phyloP scores from a whole-genome alignment of 176 grass and related monocot genomes.

The Eremochloa ophiuroides region DNA sequence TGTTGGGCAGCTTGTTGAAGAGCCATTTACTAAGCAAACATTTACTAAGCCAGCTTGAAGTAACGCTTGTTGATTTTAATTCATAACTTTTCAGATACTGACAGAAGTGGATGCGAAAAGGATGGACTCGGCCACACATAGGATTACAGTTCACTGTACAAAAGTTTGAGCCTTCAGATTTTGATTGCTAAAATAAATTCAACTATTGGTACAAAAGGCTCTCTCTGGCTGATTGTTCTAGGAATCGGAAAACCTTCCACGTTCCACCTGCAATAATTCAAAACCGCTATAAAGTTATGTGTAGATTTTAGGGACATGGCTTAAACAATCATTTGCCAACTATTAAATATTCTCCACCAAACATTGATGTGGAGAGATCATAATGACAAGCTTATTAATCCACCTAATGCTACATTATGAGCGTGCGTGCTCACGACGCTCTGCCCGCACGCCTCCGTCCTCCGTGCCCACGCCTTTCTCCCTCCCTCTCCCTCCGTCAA shows the following conservation, averaged over 20 bases:
- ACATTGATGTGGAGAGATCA: background rate
- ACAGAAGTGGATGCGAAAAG: background rate
- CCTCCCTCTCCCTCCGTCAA: no score
- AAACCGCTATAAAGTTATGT: background rate
- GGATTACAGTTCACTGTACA: background rate
- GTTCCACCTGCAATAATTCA: background rate
- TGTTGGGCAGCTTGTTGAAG: no score
- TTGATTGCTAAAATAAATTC: background rate
- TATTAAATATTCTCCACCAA: background rate
- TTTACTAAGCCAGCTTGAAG: no score
- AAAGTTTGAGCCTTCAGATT: background rate
- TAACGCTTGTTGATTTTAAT: no score
- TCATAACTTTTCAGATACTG: no score
- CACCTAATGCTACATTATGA: no score
- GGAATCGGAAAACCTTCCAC: slow-evolving; percentile 25
- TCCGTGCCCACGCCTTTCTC: no score
- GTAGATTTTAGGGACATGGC: background rate
- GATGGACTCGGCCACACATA: background rate
- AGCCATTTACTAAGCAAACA: no score
- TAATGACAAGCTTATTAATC: background rate
- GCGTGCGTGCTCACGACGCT: no score
- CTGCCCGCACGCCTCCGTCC: no score
- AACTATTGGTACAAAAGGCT: background rate
- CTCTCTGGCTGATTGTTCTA: background rate
- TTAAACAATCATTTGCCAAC: background rate